phyloP scores from a whole-genome alignment of 345 rosid species.

The Eucalyptus melliodora region DNA sequence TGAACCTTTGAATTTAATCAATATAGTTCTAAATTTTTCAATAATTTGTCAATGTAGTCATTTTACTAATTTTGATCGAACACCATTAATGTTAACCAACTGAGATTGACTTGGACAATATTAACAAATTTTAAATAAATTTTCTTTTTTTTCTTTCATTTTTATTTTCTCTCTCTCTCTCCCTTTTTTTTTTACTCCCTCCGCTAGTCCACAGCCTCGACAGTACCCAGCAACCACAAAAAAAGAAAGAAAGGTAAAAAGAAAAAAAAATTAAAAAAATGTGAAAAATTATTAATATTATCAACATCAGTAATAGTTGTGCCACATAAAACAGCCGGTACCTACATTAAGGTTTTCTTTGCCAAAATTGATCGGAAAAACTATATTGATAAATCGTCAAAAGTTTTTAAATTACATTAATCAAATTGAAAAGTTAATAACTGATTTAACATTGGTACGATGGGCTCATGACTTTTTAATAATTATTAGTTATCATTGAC shows the following conservation, averaged over 20 bases:
- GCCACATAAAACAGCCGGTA: rapidly evolving
- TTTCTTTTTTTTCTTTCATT: background rate
- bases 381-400: background rate
- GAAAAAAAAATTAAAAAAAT: background rate
- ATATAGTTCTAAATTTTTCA: background rate
- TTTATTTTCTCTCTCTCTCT: rapidly evolving
- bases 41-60: background rate
- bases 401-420: background rate
- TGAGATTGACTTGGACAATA: background rate
- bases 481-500: background rate
- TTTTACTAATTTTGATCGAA: background rate
- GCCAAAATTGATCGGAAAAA: background rate
- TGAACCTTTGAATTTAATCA: background rate
- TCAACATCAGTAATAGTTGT: rapidly evolving
- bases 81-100: background rate
- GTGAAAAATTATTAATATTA: background rate
- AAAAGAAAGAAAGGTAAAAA: background rate
- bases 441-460: rapidly evolving
- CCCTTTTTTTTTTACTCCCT: background rate
- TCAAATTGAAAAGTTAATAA: background rate
- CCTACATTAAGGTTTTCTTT: background rate
- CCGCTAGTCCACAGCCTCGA: rapidly evolving
- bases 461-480: background rate
- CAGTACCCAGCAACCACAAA: background rate
- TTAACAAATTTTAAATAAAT: background rate